phyloP scores from a whole-genome alignment of 2,329 filamentous ascomycete species.

The Pseudopithomyces chartarum region DNA sequence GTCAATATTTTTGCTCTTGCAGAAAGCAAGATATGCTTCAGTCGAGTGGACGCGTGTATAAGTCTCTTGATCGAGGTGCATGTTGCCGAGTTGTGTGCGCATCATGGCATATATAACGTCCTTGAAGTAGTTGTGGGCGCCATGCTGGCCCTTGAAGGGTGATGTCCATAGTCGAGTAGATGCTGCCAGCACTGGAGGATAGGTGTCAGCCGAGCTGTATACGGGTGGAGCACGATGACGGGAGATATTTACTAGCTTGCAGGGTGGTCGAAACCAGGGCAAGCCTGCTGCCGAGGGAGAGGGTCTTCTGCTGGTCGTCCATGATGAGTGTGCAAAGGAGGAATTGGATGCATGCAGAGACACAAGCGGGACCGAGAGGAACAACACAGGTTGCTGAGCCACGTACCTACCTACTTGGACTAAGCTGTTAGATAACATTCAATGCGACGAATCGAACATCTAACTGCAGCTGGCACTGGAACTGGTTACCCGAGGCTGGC shows the following conservation, averaged over 20 bases:
- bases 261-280: constrained; percentile 36
- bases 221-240: background rate
- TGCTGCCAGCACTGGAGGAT: constrained; percentile 36
- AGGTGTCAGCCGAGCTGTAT: background rate
- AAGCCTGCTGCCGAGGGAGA: constrained; percentile 31
- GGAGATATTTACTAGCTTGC: constrained; percentile 32
- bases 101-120: constrained; percentile 39
- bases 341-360: background rate
- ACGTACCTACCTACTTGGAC: no score
- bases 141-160: constrained; percentile 44
- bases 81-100: constrained; percentile 36
- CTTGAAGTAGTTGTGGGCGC: constrained; percentile 43
- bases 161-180: constrained; percentile 38
- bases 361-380: no score
- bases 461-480: background rate
- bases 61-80: constrained; percentile 40
- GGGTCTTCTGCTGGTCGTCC: constrained; percentile 25
- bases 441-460: no score
- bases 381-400: no score
- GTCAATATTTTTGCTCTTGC: constrained; percentile 40
- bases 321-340: constrained; percentile 19
- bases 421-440: no score
- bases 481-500: background rate
- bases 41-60: constrained; percentile 37
- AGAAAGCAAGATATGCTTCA: constrained; percentile 41